phyloP scores from a whole-genome alignment of 1,284 basidiomycete species.

The Cystobasidium slooffiae region DNA sequence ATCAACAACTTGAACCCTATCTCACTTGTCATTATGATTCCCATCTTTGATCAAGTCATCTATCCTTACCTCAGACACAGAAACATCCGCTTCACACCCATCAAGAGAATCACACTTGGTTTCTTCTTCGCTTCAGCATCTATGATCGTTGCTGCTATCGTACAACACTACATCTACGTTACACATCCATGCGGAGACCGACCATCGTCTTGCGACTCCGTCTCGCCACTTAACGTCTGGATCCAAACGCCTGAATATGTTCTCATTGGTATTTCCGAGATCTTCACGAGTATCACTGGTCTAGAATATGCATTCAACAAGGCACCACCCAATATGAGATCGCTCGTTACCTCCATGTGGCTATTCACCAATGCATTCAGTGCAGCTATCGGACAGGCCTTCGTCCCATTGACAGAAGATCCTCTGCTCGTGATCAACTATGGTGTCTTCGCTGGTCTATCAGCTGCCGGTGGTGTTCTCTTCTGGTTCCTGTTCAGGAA shows the following conservation, averaged over 20 bases:
- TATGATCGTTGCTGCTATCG: constrained; percentile 67
- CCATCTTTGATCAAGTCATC: constrained; percentile 57
- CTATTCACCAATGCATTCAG: constrained; percentile 56
- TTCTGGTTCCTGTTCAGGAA: constrained; percentile 68
- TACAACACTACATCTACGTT: constrained; percentile 72
- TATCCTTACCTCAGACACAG: constrained; percentile 73
- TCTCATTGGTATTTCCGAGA: constrained; percentile 63
- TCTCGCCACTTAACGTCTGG: constrained; percentile 71
- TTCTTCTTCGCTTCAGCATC: constrained; percentile 65
- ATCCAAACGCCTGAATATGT: constrained; percentile 60
- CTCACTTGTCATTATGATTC: constrained; percentile 63
- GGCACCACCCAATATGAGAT: constrained; percentile 59
- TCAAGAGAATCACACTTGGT: constrained; percentile 75
- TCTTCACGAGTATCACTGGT: constrained; percentile 79
- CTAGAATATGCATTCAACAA: constrained; percentile 88
- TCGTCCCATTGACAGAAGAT: constrained; percentile 63
- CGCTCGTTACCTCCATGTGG: constrained; percentile 55
- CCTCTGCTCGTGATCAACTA: constrained; percentile 62
- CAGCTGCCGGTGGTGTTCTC: constrained; percentile 61
- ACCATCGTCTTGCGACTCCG: constrained; percentile 62
- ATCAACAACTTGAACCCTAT: constrained; percentile 79
- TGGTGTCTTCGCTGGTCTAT: constrained; percentile 62
- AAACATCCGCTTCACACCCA: constrained; percentile 70
- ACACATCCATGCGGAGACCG: constrained; percentile 67
- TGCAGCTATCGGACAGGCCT: constrained; percentile 63